Percentiles rank a stretch among this genome's conserved stretches.
These are phyloP conservation scores for Leishmania tarentolae DNA, from an alignment of 208 protist species.

Conservation along the genomic window DNA sequence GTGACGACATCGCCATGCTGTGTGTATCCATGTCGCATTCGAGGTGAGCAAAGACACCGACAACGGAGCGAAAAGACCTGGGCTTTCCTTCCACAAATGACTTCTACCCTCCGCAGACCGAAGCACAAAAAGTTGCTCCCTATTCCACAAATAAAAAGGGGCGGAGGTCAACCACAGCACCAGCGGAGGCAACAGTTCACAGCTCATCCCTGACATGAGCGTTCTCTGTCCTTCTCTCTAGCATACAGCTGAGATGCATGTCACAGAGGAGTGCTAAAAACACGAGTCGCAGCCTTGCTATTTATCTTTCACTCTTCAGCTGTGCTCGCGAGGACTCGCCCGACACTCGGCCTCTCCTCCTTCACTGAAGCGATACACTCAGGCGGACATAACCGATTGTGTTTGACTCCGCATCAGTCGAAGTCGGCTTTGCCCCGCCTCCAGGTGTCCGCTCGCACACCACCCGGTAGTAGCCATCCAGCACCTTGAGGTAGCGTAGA, in stretches of 20 bases:
- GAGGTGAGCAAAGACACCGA: background rate
- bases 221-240: background rate
- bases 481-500: constrained; percentile 59
- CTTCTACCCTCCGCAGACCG: background rate
- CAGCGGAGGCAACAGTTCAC: background rate
- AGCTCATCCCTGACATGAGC: background rate
- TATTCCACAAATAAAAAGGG: background rate
- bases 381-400: constrained; percentile 78
- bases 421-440: constrained; percentile 2
- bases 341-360: background rate
- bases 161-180: background rate
- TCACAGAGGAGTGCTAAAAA: background rate
- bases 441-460: constrained; percentile 19
- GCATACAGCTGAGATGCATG: background rate
- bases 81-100: background rate
- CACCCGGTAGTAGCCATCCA: constrained; percentile 84
- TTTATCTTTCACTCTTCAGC: background rate
- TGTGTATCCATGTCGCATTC: background rate
- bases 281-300: background rate
- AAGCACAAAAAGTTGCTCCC: background rate
- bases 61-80: background rate
- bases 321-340: background rate
- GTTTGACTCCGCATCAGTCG: constrained; percentile 17
- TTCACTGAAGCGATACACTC: constrained; percentile 41
- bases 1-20: constrained; percentile 4